Evolutionary conservation across 768 basidiomycete genomes (phyloP), one percentile per base, ranked within the genome.

Genomic region (Russula brevipes): DNA sequence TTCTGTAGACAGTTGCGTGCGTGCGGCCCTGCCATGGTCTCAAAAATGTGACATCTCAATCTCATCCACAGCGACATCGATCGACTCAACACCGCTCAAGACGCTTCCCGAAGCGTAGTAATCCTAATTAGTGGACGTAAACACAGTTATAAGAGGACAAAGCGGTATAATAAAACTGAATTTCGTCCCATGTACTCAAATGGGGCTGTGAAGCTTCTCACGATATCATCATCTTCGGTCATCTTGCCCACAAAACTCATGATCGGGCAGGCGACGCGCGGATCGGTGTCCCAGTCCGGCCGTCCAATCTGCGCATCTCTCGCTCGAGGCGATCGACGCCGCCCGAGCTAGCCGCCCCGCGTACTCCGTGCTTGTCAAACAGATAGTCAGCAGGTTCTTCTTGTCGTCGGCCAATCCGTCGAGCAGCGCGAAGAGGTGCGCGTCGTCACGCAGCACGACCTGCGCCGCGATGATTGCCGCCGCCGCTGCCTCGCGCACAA

Each of bases 381-480:
- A 92, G 78, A 68, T 94, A 94, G 92, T 91, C 54, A 94, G 77
- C 17, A 94, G 77, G 71, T 94, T 93, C 79, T 92, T 93, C 80
- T 94, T 91, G 69, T 91, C 90, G 64, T 91, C 88, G n/a, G 89
- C 85, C 46, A 94, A 78, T 5, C 88, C 89, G 61, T 91, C 89
- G 50, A 94, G 76, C 17, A 94, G 81, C 42, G 83, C 78, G 69
- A 94, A 94, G 1, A 94, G 77, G 67, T 91, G 89, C 0, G 85
- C 85, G 71, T 94, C 92, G 70, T 94, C 91, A 31, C 85, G 82
- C 45, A 94, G 76, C 59, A 93, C 85, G 38, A 92, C 78, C 68
- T 94, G 92, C 0, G 90, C 88, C 14, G 92, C 87, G 64, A 91
- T 90, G 70, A 92, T 91, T 14, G 84, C 80, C 1, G 87, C 86